phyloP scores from a whole-genome alignment of 257 asterid genomes.

The Salvia miltiorrhiza region DNA sequence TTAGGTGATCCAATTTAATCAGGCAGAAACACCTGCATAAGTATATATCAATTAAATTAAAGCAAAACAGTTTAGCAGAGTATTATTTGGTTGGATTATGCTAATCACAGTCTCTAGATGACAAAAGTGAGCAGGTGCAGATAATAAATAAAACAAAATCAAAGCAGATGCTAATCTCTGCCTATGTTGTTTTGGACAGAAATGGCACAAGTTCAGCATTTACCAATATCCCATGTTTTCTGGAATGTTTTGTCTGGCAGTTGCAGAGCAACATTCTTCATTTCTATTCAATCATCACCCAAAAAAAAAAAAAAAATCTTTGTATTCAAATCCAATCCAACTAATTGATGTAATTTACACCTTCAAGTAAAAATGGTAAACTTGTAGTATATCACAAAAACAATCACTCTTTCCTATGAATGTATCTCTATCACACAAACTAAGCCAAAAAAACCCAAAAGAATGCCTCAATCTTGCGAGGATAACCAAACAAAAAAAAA shows the following conservation, averaged over 20 bases:
- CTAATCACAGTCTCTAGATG: constrained; percentile 2
- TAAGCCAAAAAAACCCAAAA: neutral
- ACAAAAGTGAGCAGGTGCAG: constrained; percentile 24
- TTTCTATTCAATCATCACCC: neutral
- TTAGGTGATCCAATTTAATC: constrained; percentile 15
- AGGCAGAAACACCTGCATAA: neutral
- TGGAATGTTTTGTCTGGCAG: neutral
- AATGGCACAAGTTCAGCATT: neutral
- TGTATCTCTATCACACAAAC: neutral
- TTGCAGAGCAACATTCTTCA: neutral
- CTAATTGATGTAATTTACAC: constrained; percentile 22
- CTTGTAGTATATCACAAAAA: neutral
- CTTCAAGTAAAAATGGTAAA: constrained; percentile 5
- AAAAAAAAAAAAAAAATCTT: neutral
- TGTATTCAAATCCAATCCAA: constrained; percentile 16
- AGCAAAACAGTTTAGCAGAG: neutral
- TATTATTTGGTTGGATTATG: neutral
- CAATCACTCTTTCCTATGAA: neutral
- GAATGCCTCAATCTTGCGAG: neutral
- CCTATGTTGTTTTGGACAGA: neutral
- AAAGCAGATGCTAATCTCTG: neutral
- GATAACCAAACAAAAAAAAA: neutral
- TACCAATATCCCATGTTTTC: constrained; percentile 23
- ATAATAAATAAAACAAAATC: neutral
- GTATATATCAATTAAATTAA: neutral